Evolutionary conservation across 805 yeast species (phyloP), one percentile per base, ranked within the genome.

Genomic region (Sungouiozyma ichnusensis): DNA sequence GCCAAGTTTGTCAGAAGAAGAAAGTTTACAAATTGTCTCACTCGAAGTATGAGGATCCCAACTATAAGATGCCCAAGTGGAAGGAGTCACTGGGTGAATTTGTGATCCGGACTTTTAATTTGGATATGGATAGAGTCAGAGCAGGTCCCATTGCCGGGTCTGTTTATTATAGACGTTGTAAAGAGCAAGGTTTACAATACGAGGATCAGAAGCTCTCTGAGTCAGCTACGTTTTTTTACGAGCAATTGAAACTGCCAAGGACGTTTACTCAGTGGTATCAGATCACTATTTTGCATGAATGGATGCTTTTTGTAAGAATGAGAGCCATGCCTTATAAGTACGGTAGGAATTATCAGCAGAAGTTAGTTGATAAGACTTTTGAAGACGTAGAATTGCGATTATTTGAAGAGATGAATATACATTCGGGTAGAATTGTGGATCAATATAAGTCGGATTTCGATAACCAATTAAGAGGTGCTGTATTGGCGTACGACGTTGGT

Each of bases 251-350:
- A 19, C 67, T 92, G 55, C 95, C 95, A 31, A 72, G 74, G 57
- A 81, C 97, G 1, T 88, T 90, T 57, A 77, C 90, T n/a, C 94
- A 87, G 62, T 90, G 96, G 95, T 90, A 81, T 62, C 97, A 90
- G 64, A 82, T 92, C 47, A 84, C 95, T 5, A 70, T 81, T 1
- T 70, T 92, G 50, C 98, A 92, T 62, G 78, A 85, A 45, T 92
- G 99, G 99, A 79, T 92, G 56, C 69, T 92, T 37, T 81, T 82
- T 50, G 95, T 85, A 15, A 79, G 98, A 58, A 88, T 92, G 96
- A 78, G 99, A 62, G 94, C 94, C 8, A 73, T 92, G 82, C 97
- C 97, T 0, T 81, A 81, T 60, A 81, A 85, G 54, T 79, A 85
- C 58, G 94, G 96, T 34, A 76, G 76, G 52, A 82, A 81, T 57